Evolutionary conservation across 352 stramenopile genomes (phyloP).

Genomic region (Globisporangium splendens): DNA sequence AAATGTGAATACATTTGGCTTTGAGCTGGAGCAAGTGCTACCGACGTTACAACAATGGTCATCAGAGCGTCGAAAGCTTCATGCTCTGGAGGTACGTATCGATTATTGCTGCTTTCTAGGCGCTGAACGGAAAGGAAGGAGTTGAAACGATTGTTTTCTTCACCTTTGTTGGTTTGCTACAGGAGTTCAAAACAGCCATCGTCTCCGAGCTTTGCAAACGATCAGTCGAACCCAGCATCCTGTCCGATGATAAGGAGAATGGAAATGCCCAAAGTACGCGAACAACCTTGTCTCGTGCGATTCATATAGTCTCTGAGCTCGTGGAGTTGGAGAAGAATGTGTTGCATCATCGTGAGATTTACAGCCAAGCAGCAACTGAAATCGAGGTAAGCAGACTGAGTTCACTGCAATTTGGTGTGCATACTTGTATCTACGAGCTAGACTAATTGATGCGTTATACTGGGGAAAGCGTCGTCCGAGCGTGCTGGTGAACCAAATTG

Average conservation of each 20-base stretch:
- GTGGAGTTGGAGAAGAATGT: slow-evolving; percentile 84
- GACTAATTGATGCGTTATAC: background rate
- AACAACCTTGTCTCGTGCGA: slow-evolving; percentile 47
- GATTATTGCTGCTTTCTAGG: background rate
- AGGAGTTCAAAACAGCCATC: slow-evolving; percentile 57
- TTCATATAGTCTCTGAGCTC: slow-evolving; percentile 72
- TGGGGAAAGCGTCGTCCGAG: slow-evolving; percentile 54
- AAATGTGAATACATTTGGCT: slow-evolving; percentile 20
- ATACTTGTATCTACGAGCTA: no score
- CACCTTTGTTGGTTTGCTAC: background rate
- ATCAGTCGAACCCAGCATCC: slow-evolving; percentile 37
- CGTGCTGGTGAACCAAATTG: slow-evolving; percentile 83
- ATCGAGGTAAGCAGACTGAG: slow-evolving; percentile 43
- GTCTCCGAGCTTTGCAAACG: slow-evolving; percentile 61
- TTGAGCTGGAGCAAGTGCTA: slow-evolving; percentile 70
- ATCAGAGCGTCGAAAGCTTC: slow-evolving; percentile 45
- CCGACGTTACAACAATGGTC: slow-evolving; percentile 73
- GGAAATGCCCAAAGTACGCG: slow-evolving; percentile 18
- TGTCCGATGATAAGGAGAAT: slow-evolving; percentile 14
- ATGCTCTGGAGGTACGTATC: slow-evolving; percentile 44
- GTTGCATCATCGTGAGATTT: slow-evolving; percentile 75
- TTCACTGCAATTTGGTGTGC: background rate
- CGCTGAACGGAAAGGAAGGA: background rate
- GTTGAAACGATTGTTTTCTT: background rate
- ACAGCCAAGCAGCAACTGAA: slow-evolving; percentile 70